Evolutionary conservation across 345 rosid genomes (phyloP).

Genomic region (Lumnitzera littorea): DNA sequence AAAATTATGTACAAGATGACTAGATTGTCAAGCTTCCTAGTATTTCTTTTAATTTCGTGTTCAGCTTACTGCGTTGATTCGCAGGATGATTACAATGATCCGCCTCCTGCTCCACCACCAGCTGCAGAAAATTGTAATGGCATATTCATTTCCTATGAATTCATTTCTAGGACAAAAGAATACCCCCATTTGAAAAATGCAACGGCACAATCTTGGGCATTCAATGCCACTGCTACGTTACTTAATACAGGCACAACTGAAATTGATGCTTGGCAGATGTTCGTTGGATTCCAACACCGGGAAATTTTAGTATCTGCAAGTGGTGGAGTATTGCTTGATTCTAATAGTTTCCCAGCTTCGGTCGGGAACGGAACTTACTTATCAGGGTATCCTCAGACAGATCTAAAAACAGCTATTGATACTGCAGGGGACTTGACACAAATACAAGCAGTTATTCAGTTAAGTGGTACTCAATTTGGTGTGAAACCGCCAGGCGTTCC

Average conservation of each 20-base stretch:
- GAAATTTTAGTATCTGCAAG: constrained; percentile 60
- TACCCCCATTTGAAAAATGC: constrained; percentile 62
- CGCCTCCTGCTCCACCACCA: constrained; percentile 32
- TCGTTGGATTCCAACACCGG: constrained; percentile 60
- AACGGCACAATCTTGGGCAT: constrained; percentile 83
- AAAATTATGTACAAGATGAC: too few relatives aligned
- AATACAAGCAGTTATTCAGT: constrained; percentile 46
- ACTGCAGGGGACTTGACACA: constrained; percentile 75
- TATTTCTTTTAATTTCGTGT: not conserved
- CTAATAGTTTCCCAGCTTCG: constrained; percentile 41
- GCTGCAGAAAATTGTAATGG: constrained; percentile 61
- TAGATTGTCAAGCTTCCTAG: not conserved
- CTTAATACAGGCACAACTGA: constrained; percentile 51
- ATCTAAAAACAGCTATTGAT: constrained; percentile 66
- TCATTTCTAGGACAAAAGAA: constrained; percentile 43
- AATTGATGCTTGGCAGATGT: constrained; percentile 64
- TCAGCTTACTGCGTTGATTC: not conserved
- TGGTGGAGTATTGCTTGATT: constrained; percentile 44
- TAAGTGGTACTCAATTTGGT: constrained; percentile 78
- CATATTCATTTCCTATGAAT: constrained; percentile 53
- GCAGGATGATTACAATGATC: constrained; percentile 14
- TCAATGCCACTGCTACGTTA: constrained; percentile 48
- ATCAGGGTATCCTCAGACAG: constrained; percentile 41
- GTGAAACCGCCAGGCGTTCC: constrained; percentile 45
- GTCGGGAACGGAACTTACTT: constrained; percentile 63